Conservation (phyloP, 352 stramenopile species). For the Plasmopara muralis region DNA sequence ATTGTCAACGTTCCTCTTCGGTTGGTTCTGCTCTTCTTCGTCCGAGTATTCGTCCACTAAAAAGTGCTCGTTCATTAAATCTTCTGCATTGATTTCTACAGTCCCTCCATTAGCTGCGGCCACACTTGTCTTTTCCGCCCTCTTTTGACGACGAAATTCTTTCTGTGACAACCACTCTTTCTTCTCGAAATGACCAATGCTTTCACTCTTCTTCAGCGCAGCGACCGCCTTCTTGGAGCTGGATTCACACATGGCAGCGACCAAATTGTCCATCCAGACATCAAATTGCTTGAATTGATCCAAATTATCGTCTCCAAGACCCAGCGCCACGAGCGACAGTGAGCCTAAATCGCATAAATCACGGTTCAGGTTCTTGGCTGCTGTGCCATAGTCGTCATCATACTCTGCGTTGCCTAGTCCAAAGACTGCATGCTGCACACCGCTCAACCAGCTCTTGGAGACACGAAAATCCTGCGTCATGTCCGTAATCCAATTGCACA, state of each 20-base stretch:
- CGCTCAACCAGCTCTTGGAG: constrained; percentile 72
- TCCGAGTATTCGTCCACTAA: constrained; percentile 66
- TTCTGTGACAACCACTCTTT: constrained; percentile 74
- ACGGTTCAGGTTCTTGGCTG: constrained; percentile 65
- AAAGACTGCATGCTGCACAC: constrained; percentile 71
- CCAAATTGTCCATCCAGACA: constrained; percentile 70
- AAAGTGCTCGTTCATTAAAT: constrained; percentile 82
- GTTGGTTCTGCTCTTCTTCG: constrained; percentile 42
- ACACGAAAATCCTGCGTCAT: constrained; percentile 88
- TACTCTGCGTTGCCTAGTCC: constrained; percentile 86
- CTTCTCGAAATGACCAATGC: constrained; percentile 9
- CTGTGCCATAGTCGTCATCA: constrained; percentile 80
- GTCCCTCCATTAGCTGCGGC: constrained; percentile 44
- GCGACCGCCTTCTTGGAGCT: constrained; percentile 33
- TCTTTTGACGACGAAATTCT: constrained; percentile 80
- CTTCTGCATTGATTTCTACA: constrained; percentile 72
- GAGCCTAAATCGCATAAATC: constrained; percentile 62
- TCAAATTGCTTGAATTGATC: constrained; percentile 82
- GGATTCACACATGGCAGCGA: constrained; percentile 73
- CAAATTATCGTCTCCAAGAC: constrained; percentile 75
- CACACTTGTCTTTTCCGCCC: constrained; percentile 52
- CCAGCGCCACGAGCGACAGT: constrained; percentile 46
- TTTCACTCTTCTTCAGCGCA: constrained; percentile 11
- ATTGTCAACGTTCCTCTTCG: constrained; percentile 28
- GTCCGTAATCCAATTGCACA: constrained; percentile 83